Evolutionary conservation across 1,284 basidiomycete genomes (phyloP).

Genomic region (Puccinia horiana): DNA sequence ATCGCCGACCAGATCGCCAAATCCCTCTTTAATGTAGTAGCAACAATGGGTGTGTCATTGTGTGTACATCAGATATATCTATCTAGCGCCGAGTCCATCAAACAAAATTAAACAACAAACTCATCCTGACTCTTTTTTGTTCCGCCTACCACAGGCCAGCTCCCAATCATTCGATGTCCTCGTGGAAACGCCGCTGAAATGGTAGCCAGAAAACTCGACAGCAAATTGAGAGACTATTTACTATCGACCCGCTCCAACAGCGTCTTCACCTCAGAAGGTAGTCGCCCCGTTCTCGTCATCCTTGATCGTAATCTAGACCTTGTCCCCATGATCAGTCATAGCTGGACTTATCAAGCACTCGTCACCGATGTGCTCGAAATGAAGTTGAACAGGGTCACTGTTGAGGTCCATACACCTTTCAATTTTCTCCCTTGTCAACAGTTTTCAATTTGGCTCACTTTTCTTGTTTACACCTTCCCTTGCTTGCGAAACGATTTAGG

Average conservation of each 20-base stretch:
- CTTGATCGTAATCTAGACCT: constrained; percentile 94
- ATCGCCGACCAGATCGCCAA: constrained; percentile 89
- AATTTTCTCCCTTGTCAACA: not conserved
- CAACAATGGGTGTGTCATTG: constrained; percentile 70
- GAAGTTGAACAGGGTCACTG: constrained; percentile 90
- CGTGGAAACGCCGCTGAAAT: constrained; percentile 97
- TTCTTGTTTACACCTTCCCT: constrained; percentile 17
- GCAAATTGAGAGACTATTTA: constrained; percentile 88
- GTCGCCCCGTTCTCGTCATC: constrained; percentile 75
- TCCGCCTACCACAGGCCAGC: constrained; percentile 61
- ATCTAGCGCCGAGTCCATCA: not conserved
- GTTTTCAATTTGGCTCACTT: not conserved
- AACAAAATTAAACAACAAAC: not conserved
- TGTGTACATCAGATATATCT: not conserved
- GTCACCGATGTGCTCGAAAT: constrained; percentile 97
- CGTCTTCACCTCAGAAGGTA: constrained; percentile 43
- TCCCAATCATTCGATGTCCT: constrained; percentile 92
- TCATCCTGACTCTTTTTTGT: not conserved
- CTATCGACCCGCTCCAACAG: constrained; percentile 69
- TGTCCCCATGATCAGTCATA: constrained; percentile 90
- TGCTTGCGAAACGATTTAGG: constrained; percentile 53
- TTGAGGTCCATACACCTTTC: constrained; percentile 61
- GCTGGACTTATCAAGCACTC: constrained; percentile 98
- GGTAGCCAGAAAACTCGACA: constrained; percentile 92
- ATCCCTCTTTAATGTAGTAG: constrained; percentile 90